Conservation (phyloP, 1,139 yeast species). For the Casaregolazyma lundiana region DNA sequence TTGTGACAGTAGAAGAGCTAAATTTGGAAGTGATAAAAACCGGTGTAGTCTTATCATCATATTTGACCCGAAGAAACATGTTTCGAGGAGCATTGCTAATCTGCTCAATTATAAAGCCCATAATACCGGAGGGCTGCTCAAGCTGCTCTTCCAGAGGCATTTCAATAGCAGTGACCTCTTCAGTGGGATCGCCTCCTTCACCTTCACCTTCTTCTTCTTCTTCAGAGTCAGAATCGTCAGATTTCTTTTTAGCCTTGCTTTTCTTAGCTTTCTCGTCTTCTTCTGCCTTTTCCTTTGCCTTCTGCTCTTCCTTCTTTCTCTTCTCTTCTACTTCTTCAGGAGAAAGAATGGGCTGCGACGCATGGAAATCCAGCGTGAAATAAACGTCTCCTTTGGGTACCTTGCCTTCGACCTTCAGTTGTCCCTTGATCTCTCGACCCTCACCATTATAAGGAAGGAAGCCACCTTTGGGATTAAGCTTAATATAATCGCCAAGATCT, state of each 20-base stretch:
- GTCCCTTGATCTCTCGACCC: conserved; percentile 53
- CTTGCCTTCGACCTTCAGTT: conserved; percentile 58
- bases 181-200: conserved; percentile 19
- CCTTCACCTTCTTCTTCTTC: conserved; percentile 33
- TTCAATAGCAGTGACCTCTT: conserved; percentile 48
- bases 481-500: conserved; percentile 60
- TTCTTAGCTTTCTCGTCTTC: conserved; percentile 29
- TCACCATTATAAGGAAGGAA: conserved; percentile 49
- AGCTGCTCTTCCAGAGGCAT: conserved; percentile 57
- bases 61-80: conserved; percentile 63
- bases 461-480: conserved; percentile 60
- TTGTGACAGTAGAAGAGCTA: conserved; percentile 37
- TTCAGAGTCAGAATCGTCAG: conserved; percentile 27
- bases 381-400: conserved; percentile 78
- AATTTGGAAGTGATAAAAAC: conserved; percentile 53
- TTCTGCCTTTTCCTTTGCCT: conserved; percentile 32
- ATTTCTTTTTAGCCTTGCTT: conserved; percentile 20
- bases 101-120: conserved; percentile 58
- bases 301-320: conserved; percentile 33
- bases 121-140: conserved; percentile 67
- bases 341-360: conserved; percentile 70
- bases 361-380: conserved; percentile 75
- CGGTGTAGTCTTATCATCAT: conserved; percentile 68
- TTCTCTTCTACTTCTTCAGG: conserved; percentile 66
- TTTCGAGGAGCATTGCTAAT: conserved; percentile 37